phyloP scores from a whole-genome alignment of 306 rosid species.

The Cucurbita maxima region DNA sequence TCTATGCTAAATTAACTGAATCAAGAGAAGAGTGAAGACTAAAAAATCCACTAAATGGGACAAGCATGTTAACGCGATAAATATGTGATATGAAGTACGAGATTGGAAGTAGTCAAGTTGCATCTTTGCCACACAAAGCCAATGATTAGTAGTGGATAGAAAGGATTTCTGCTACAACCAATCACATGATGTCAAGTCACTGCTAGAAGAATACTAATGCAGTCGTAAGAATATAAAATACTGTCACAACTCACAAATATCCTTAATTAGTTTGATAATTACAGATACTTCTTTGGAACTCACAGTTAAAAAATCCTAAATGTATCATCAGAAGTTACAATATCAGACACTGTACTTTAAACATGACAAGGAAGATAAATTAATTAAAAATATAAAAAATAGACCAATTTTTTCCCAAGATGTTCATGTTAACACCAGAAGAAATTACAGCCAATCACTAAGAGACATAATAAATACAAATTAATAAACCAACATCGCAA shows the following conservation, averaged over 20 bases:
- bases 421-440: not conserved
- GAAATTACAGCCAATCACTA: not conserved
- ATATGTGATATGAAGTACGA: not conserved
- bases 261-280: not conserved
- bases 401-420: not conserved
- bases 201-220: not conserved
- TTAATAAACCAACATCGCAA: not conserved
- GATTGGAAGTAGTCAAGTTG: not conserved
- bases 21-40: not conserved
- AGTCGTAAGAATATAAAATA: not conserved
- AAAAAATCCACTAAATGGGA: not conserved
- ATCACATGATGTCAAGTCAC: not conserved
- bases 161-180: not conserved
- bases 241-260: not conserved
- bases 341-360: not conserved
- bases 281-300: not conserved
- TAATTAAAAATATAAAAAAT: not conserved
- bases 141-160: not conserved
- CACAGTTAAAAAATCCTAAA: not conserved
- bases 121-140: not conserved
- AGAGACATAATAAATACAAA: not conserved
- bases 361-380: not conserved
- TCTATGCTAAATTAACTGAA: not conserved
- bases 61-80: not conserved
- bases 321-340: not conserved